Percentiles rank a stretch among this genome's conserved stretches.
Conservation (phyloP, 2,329 filamentous ascomycete species). For the Dendrostoma leiphaemia region DNA sequence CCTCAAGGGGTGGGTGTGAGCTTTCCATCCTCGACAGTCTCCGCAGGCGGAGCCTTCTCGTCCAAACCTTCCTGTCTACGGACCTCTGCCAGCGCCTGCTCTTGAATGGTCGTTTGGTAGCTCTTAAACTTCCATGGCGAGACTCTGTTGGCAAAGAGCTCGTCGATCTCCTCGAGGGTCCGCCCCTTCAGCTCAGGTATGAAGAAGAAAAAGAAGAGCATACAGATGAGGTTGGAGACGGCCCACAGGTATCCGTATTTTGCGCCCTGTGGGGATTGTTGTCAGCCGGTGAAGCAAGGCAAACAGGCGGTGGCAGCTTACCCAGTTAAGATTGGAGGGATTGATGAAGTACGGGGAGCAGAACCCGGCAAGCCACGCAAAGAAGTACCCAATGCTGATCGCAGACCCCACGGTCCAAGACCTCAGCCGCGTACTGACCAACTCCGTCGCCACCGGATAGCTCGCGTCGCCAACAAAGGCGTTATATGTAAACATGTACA, state of each 20-base stretch:
- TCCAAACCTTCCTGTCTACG: constrained; percentile 3
- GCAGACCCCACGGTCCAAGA: constrained; percentile 49
- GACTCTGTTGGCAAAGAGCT: constrained; percentile 28
- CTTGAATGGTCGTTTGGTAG: constrained; percentile 25
- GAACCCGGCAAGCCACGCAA: constrained; percentile 44
- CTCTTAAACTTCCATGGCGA: constrained; percentile 28
- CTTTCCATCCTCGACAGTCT: constrained; percentile 19
- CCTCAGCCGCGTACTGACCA: constrained; percentile 41
- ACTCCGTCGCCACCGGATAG: constrained; percentile 41
- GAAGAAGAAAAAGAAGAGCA: constrained; percentile 30
- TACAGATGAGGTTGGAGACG: constrained; percentile 27
- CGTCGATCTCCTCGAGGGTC: constrained; percentile 31
- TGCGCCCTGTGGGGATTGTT: constrained; percentile 30
- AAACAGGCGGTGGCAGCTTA: constrained; percentile 5
- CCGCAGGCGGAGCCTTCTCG: constrained; percentile 11
- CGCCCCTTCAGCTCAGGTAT: constrained; percentile 31
- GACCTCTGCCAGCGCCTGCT: constrained; percentile 26
- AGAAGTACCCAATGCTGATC: constrained; percentile 45
- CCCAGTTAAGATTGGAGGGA: constrained; percentile 37
- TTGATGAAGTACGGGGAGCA: constrained; percentile 48
- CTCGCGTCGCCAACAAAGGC: constrained; percentile 38
- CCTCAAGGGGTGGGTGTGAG: constrained; percentile 18
- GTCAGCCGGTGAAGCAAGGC: background rate
- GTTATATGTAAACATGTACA: constrained; percentile 36
- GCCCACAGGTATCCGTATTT: constrained; percentile 45